Conservation (phyloP, 352 stramenopile species). For the Thalassiosira oceanica region DNA sequence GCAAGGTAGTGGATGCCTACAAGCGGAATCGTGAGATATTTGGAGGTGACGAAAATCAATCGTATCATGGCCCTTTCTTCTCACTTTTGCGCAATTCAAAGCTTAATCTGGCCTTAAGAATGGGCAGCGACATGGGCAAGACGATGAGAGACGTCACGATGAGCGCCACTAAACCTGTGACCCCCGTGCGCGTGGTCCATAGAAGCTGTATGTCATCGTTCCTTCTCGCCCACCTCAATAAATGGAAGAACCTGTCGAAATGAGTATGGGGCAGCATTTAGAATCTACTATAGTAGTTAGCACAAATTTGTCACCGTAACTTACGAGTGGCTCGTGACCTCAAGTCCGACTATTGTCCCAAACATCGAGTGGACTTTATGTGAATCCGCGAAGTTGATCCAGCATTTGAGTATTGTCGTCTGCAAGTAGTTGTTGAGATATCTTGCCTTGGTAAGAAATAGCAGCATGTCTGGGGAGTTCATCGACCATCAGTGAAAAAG, state of each 20-base stretch:
- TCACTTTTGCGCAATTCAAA: slow-evolving; percentile 45
- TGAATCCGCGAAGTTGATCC: slow-evolving; percentile 41
- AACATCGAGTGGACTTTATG: slow-evolving; percentile 47
- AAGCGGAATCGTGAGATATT: background rate
- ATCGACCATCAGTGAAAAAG: too few relatives aligned
- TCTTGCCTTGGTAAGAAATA: slow-evolving; percentile 49
- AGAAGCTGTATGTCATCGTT: slow-evolving; percentile 51
- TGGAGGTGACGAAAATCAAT: background rate
- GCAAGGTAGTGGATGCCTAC: slow-evolving; percentile 41
- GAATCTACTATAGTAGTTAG: too few relatives aligned
- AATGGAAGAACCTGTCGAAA: slow-evolving; percentile 53
- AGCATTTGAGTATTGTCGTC: slow-evolving; percentile 31
- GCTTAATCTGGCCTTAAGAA: slow-evolving; percentile 34
- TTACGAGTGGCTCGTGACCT: slow-evolving; percentile 32
- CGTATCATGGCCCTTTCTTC: background rate
- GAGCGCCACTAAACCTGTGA: slow-evolving; percentile 44
- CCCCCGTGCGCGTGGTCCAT: slow-evolving; percentile 33
- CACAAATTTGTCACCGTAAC: too few relatives aligned
- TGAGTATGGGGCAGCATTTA: too few relatives aligned
- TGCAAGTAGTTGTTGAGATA: slow-evolving; percentile 55
- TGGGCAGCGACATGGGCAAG: slow-evolving; percentile 40
- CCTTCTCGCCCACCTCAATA: slow-evolving; percentile 33
- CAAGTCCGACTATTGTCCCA: slow-evolving; percentile 36
- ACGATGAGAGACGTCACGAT: slow-evolving; percentile 30
- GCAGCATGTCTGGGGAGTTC: too few relatives aligned